Base-by-base conservation (phyloP, 1,284 basidiomycete species). In the Cryptococcus neoformans region DNA sequence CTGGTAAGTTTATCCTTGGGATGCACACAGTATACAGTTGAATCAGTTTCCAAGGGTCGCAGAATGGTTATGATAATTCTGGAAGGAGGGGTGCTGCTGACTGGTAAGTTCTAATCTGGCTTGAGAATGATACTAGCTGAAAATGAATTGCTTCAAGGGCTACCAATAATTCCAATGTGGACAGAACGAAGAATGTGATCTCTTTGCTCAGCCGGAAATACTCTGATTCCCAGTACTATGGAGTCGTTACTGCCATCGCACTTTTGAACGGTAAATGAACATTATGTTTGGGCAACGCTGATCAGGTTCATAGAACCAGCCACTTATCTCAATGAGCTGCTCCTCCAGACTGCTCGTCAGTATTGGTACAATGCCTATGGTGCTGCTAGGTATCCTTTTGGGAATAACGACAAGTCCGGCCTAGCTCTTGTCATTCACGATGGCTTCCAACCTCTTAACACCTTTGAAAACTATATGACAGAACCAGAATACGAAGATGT, bases 61-160 rank as follows among this genome's bases (percentile, higher is more conserved):
- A 93, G 78, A 92, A 83, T 67, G 79, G 79, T 6, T 90, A 85
- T 56, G 90, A 92, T 76, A 92, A 92, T 77, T 90, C 87, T 11
- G 92, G 92, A 5, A 86, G 87, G 44, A 83, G 79, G 54, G 81
- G 86, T 52, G 65, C 79, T 14, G 87, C 89, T 8, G 65, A 78
- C 38, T 96, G 91, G 92, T 67, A 44, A 36, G 66, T 58, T 37
- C n/a, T 9, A 11, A 14, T 28, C 2, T 34, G 35, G 38, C 2
- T 16, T 9, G 21, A 11, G 7, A 28, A 49, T 42, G 34, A 10
- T 21, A 39, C n/a, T 42, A 6, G 38, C 40, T 48, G 14, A 49
- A 12, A 4, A 21, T 48, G 39, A 4, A 14, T 37, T 37, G 7
- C 4, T 49, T 49, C 39, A 50, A 66, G 63, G 63, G 59, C 62